Evolutionary conservation across 2,329 filamentous ascomycete species (phyloP).

Genomic region (Alternaria incomplexa): DNA sequence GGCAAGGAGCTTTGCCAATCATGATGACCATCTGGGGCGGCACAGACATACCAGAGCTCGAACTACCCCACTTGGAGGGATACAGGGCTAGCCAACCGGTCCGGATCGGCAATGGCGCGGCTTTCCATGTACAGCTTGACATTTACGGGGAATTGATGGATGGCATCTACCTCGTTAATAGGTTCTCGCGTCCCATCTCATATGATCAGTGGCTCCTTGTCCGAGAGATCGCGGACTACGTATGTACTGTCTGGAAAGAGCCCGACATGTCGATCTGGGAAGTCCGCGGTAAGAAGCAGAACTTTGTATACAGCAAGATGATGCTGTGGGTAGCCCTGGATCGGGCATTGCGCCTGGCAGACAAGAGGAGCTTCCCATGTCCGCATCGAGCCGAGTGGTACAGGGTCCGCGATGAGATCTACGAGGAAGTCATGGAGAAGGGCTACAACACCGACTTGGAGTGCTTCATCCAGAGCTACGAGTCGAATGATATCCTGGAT

Average conservation of each 20-base stretch:
- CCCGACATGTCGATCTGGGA: constrained; percentile 85
- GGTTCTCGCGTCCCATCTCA: constrained; percentile 74
- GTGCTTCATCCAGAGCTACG: constrained; percentile 78
- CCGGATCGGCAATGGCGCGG: constrained; percentile 77
- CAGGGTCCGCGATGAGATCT: constrained; percentile 69
- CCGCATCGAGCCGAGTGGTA: constrained; percentile 73
- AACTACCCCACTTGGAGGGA: constrained; percentile 73
- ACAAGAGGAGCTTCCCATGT: constrained; percentile 78
- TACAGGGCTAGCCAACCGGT: constrained; percentile 75
- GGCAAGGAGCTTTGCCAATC: constrained; percentile 71
- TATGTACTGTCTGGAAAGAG: constrained; percentile 69
- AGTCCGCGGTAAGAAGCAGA: constrained; percentile 75
- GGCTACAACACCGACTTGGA: constrained; percentile 74
- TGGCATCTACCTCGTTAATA: constrained; percentile 78
- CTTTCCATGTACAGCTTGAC: constrained; percentile 77
- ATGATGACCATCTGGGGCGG: constrained; percentile 78
- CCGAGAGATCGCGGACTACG: constrained; percentile 72
- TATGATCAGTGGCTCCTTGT: constrained; percentile 79
- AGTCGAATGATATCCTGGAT: constrained; percentile 72
- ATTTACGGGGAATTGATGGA: constrained; percentile 83
- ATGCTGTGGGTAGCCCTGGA: constrained; percentile 86
- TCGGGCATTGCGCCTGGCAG: constrained; percentile 72
- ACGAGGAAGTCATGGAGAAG: constrained; percentile 80
- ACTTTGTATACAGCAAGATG: constrained; percentile 82
- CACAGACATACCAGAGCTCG: constrained; percentile 74